Evolutionary conservation across 176 grass and related monocot species (phyloP).

Genomic region (Bothriochloa decipiens): DNA sequence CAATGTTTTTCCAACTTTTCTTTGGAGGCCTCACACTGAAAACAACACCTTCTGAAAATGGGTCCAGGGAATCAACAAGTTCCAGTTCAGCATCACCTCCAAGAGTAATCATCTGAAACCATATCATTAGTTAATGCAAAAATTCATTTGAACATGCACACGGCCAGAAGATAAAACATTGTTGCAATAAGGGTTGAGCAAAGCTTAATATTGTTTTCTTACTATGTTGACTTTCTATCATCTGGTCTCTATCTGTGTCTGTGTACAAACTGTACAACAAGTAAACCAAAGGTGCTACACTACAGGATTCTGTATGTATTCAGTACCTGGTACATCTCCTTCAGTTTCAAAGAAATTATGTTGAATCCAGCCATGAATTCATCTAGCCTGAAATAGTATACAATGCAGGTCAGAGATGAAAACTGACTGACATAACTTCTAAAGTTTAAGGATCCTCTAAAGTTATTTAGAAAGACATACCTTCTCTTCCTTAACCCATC

Average conservation of each 20-base stretch:
- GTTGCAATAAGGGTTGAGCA: not conserved
- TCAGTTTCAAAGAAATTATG: conserved; percentile 93
- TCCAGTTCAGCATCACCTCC: conserved; percentile 98
- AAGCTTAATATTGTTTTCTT: not conserved
- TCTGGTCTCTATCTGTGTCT: not conserved
- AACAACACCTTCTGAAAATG: conserved; percentile 99
- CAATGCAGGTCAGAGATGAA: conserved; percentile 19
- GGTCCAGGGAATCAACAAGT: conserved; percentile 96
- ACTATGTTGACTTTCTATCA: not conserved
- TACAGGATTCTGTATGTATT: conserved; percentile 27
- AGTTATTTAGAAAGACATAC: conserved; percentile 28
- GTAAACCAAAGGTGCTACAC: not conserved
- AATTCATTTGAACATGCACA: not conserved
- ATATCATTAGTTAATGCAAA: not conserved
- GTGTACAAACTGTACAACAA: not conserved
- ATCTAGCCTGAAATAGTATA: conserved; percentile 74
- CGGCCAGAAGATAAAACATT: not conserved
- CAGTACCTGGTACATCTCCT: conserved; percentile 97
- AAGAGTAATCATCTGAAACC: conserved; percentile 94
- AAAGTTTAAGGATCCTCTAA: conserved; percentile 14
- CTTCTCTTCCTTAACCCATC: conserved; percentile 90
- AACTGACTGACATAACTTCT: not conserved
- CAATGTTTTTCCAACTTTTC: conserved; percentile 99
- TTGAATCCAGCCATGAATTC: conserved; percentile 99
- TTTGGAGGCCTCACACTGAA: conserved; percentile 97